Evolutionary conservation across 345 rosid genomes (phyloP).

Genomic region (Brassica napus): Da-Ae NC_063437.1:710001-710500

Average conservation of each 20-base stretch:
- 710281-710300: conserved; percentile 72
- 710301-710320: conserved; percentile 89
- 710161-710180: not conserved
- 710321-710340: conserved; percentile 94
- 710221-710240: conserved; percentile 85
- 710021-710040: conserved; percentile 84
- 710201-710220: conserved; percentile 53
- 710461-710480: conserved; percentile 83
- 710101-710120: conserved; percentile 73
- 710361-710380: conserved; percentile 93
- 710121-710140: conserved; percentile 80
- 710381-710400: conserved; percentile 16
- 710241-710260: conserved; percentile 72
- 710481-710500: conserved; percentile 75
- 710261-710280: conserved; percentile 49
- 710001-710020: conserved; percentile 62
- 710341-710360: conserved; percentile 88
- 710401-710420: not conserved
- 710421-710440: not conserved
- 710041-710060: conserved; percentile 81
- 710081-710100: conserved; percentile 81
- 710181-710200: conserved; percentile 18
- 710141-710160: not conserved
- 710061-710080: conserved; percentile 94
- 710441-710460: conserved; percentile 44